phyloP scores from a whole-genome alignment of 352 stramenopile genomes.

The Globisporangium spinosum region DNA sequence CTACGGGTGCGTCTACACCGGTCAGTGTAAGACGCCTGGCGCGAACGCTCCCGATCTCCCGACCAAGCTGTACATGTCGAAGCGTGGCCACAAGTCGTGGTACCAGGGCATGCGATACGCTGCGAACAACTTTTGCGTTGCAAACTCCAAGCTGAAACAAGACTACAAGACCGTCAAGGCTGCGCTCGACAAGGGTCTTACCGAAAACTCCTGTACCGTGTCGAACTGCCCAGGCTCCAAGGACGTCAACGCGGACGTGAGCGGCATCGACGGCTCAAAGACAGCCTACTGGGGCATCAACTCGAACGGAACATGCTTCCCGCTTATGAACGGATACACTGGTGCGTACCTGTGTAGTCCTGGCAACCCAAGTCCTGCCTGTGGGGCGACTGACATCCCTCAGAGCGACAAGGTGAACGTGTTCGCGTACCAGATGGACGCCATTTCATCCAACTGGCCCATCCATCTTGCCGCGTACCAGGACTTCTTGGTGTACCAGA shows the following conservation, averaged over 20 bases:
- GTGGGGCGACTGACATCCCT: slow-evolving; percentile 15
- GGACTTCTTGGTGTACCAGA: slow-evolving; percentile 70
- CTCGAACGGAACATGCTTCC: slow-evolving; percentile 58
- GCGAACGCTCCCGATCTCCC: slow-evolving; percentile 46
- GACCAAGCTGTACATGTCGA: slow-evolving; percentile 32
- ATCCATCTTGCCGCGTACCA: slow-evolving; percentile 79
- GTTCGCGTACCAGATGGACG: slow-evolving; percentile 89
- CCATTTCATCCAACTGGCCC: slow-evolving; percentile 89
- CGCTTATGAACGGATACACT: slow-evolving; percentile 54
- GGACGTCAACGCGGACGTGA: slow-evolving; percentile 49
- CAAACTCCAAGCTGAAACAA: slow-evolving; percentile 23
- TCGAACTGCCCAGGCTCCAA: slow-evolving; percentile 40
- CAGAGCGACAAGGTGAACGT: slow-evolving; percentile 27
- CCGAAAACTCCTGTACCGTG: slow-evolving; percentile 41
- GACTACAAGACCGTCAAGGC: slow-evolving; percentile 35
- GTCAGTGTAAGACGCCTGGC: slow-evolving; percentile 34
- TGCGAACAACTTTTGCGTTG: slow-evolving; percentile 52
- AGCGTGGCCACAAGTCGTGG: slow-evolving; percentile 60
- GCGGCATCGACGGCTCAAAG: slow-evolving; percentile 28
- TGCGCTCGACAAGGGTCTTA: slow-evolving; percentile 38
- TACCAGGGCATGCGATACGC: slow-evolving; percentile 62
- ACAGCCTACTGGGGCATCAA: slow-evolving; percentile 55
- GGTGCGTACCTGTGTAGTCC: slow-evolving; percentile 56
- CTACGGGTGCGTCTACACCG: slow-evolving; percentile 36
- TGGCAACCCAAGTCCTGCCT: slow-evolving; percentile 37